Conservation (phyloP, 1,284 basidiomycete species). For the Clitocybe nebularis region DNA sequence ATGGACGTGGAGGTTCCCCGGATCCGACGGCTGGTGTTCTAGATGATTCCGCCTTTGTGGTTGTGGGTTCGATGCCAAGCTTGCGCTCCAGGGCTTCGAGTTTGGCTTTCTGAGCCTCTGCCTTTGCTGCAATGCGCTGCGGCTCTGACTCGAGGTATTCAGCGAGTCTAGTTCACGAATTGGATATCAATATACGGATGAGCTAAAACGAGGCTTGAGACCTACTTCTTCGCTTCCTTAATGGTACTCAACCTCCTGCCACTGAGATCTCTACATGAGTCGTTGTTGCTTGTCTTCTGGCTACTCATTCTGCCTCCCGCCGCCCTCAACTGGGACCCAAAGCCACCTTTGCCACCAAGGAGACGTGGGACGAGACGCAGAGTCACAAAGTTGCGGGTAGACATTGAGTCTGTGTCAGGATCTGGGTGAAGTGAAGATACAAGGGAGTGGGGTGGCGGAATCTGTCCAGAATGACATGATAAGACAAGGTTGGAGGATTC, state of each 20-base stretch:
- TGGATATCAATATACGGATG: neutral
- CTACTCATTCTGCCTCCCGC: constrained; percentile 97
- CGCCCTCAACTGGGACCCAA: constrained; percentile 93
- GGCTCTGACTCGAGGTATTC: constrained; percentile 87
- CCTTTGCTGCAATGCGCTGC: constrained; percentile 74
- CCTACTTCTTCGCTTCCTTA: constrained; percentile 92
- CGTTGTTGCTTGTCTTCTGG: constrained; percentile 92
- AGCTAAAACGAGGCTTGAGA: neutral
- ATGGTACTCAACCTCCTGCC: constrained; percentile 89
- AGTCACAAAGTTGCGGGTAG: constrained; percentile 42
- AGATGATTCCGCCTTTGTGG: constrained; percentile 13
- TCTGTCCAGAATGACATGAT: constrained; percentile 47
- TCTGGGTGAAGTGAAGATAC: constrained; percentile 43
- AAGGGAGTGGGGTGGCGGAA: constrained; percentile 36
- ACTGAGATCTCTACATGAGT: constrained; percentile 91
- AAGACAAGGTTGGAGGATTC: constrained; percentile 38
- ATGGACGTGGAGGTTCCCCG: constrained; percentile 17
- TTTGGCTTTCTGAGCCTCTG: constrained; percentile 80
- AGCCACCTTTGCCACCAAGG: constrained; percentile 94
- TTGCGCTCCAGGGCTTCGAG: constrained; percentile 82
- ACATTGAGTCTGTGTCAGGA: constrained; percentile 14
- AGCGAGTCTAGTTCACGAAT: constrained; percentile 67
- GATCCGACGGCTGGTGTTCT: constrained; percentile 19
- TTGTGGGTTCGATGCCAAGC: constrained; percentile 59
- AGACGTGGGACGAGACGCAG: constrained; percentile 69